Evolutionary conservation across 306 rosid species (phyloP), one percentile per base, ranked within the genome.

Genomic region (Begonia peltatifolia): DNA sequence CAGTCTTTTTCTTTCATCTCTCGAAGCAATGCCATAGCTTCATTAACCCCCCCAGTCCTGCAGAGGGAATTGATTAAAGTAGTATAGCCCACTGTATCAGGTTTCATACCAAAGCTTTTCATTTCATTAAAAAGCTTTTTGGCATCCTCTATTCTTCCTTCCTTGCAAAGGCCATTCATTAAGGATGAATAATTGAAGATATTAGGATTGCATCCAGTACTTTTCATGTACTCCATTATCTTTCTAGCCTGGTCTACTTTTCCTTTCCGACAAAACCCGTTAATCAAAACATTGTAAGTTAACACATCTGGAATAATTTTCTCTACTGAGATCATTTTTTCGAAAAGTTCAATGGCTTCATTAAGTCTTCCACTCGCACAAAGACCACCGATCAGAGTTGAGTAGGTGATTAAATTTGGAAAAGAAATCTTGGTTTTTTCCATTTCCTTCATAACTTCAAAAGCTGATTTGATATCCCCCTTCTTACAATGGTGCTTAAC

Each of bases 401-500:
- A 82, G 68, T 82, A 84, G 0, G 95, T 89, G 67, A 89, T 64
- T 63, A 80, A 42, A 58, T 89, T 80, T 42, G 97, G 97, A 67
- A 63, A 68, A 15, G 93, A 84, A 3, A 70, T 66, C 55, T 56
- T 65, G 1, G 77, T 70, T 54, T 47, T 69, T 57, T 74, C 82
- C 97, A 89, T 84, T 76, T 82, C 85, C 23, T 68, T 51, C 1
- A 82, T 76, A 68, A 89, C 84, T 61, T 77, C 81, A 62, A 89
- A 79, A 54, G 95, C 90, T 46, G 84, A 83, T 13, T 78, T 81
- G 63, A 82, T 62, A 72, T 89, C 79, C 55, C 93, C 83, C 25
- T 64, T 78, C 58, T 66, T 84, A 75, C 95, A 84, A 54, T 89
- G 90, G 74, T 82, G 81, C 75, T 89, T 89, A 53, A 89, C 80